phyloP scores from a whole-genome alignment of 2,329 filamentous ascomycete genomes.

The Neofusicoccum cordaticola region DNA sequence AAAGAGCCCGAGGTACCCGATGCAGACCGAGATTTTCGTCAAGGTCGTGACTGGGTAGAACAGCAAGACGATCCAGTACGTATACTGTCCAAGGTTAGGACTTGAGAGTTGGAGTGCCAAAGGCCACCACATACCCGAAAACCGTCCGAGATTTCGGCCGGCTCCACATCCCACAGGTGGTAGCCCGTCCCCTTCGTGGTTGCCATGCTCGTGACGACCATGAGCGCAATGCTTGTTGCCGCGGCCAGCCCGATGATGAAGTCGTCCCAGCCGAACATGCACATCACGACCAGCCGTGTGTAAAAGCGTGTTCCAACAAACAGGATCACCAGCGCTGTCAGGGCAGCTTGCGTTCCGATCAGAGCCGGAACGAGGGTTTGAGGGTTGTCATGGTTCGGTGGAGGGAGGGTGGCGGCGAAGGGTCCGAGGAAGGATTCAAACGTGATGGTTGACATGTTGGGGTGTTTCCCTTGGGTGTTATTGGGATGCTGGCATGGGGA shows the following conservation, averaged over 20 bases:
- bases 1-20: constrained; percentile 30
- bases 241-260: constrained; percentile 27
- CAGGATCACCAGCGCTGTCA: constrained; percentile 20
- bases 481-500: no score
- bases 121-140: not conserved
- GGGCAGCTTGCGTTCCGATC: constrained; percentile 25
- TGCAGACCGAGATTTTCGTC: constrained; percentile 29
- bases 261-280: constrained; percentile 27
- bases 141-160: not conserved
- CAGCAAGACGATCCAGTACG: constrained; percentile 17
- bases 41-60: not conserved
- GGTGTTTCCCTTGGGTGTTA: no score
- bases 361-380: not conserved
- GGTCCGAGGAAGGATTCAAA: no score
- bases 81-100: not conserved
- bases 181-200: constrained; percentile 27
- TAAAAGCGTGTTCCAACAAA: constrained; percentile 20
- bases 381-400: not conserved
- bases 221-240: constrained; percentile 22
- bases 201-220: constrained; percentile 27
- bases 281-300: constrained; percentile 27
- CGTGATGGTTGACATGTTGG: no score
- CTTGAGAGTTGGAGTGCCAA: no score
- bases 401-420: not conserved
- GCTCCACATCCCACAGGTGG: constrained; percentile 24